These are phyloP conservation scores for Silene latifolia DNA, from an alignment of 148 eudicot species.

Conservation along the genomic window DNA sequence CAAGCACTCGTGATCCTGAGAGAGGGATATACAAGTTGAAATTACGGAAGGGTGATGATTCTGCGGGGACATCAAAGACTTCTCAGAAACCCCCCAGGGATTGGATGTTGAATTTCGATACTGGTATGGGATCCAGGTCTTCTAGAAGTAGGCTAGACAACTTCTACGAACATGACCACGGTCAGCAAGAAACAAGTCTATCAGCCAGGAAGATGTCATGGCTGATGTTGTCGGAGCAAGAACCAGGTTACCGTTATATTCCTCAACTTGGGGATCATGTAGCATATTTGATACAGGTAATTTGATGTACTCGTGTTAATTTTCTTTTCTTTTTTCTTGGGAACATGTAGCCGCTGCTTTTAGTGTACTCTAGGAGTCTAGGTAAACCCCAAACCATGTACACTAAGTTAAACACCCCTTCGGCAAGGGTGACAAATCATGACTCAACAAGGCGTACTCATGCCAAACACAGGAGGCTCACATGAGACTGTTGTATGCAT, in stretches of 20 bases:
- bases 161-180: conserved; percentile 26
- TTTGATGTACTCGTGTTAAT: neutral
- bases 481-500: too few relatives aligned
- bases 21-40: conserved; percentile 31
- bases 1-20: conserved; percentile 45
- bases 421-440: too few relatives aligned
- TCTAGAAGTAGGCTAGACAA: conserved; percentile 39
- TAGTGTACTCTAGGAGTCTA: too few relatives aligned
- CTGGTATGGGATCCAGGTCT: conserved; percentile 38
- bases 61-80: conserved; percentile 35
- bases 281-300: conserved; percentile 81
- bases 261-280: conserved; percentile 91
- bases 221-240: conserved; percentile 73
- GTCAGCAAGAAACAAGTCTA: conserved; percentile 25
- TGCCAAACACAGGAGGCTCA: too few relatives aligned
- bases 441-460: too few relatives aligned
- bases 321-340: neutral
- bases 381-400: too few relatives aligned
- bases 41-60: conserved; percentile 33
- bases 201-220: conserved; percentile 49
- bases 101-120: conserved; percentile 31
- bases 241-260: conserved; percentile 80
- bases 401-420: too few relatives aligned
- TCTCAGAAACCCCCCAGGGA: conserved; percentile 26
- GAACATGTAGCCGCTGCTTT: too few relatives aligned